Evolutionary conservation across 768 basidiomycete species (phyloP).

Genomic region (Ephemerocybe angulata): DNA sequence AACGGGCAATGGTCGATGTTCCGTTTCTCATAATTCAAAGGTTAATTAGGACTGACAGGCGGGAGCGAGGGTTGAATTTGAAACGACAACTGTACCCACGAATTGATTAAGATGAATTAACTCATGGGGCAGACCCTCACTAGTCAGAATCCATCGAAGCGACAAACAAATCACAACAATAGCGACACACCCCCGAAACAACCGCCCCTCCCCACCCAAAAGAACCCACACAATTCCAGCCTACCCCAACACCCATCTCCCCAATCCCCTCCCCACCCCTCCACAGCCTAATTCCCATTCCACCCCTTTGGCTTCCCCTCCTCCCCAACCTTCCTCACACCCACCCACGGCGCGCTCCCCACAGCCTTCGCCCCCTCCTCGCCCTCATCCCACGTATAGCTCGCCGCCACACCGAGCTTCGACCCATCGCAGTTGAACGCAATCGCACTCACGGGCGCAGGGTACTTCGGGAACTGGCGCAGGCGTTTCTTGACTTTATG

Average conservation of each 20-base stretch:
- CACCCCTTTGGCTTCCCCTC: constrained; percentile 54
- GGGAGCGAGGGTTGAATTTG: too few species aligned
- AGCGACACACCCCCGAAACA: too few species aligned
- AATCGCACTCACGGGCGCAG: constrained; percentile 69
- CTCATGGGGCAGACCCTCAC: too few species aligned
- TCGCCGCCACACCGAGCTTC: constrained; percentile 77
- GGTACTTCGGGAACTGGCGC: constrained; percentile 82
- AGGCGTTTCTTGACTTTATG: constrained; percentile 94
- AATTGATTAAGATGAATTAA: too few species aligned
- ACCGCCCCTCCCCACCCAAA: too few species aligned
- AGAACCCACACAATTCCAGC: too few species aligned
- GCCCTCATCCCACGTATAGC: constrained; percentile 90
- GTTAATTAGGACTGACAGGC: too few species aligned
- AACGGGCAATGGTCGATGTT: too few species aligned
- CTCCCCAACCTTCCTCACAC: constrained; percentile 63
- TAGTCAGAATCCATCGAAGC: too few species aligned
- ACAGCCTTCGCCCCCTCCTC: constrained; percentile 67
- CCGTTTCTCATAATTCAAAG: too few species aligned
- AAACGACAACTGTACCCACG: too few species aligned
- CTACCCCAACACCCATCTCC: not conserved
- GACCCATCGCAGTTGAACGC: constrained; percentile 83
- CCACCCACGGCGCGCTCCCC: constrained; percentile 53
- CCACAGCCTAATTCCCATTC: constrained; percentile 18
- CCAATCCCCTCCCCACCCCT: not conserved
- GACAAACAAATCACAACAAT: too few species aligned